Conservation (phyloP, 495 filamentous ascomycete genomes). For the Talaromyces proteolyticus region DNA sequence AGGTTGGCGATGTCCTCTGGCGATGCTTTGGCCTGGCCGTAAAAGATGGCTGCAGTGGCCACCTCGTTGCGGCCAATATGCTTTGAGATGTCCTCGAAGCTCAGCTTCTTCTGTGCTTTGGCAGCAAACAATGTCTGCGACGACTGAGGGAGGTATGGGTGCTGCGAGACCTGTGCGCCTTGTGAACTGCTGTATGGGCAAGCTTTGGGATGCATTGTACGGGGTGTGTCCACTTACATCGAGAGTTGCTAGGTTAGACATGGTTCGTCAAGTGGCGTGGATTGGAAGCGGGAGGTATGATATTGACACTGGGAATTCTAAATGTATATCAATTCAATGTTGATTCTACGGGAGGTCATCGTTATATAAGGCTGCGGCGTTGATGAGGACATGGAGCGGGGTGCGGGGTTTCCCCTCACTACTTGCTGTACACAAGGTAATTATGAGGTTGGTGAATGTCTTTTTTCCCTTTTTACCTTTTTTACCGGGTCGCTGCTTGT, state of each 20-base stretch:
- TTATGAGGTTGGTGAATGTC: not conserved
- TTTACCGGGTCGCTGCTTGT: too few relatives aligned
- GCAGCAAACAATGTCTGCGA: slow-evolving; percentile 75
- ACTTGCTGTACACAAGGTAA: not conserved
- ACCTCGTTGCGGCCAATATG: slow-evolving; percentile 83
- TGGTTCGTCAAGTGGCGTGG: too few relatives aligned
- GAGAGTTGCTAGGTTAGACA: slow-evolving; percentile 15
- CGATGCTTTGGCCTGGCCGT: slow-evolving; percentile 81
- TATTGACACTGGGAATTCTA: not conserved
- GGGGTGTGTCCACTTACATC: slow-evolving; percentile 11
- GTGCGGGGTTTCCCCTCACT: not conserved
- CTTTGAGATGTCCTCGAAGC: slow-evolving; percentile 75
- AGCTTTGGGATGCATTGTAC: not conserved
- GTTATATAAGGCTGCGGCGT: not conserved
- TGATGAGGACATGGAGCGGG: not conserved
- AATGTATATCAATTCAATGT: not conserved
- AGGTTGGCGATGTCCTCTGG: slow-evolving; percentile 73
- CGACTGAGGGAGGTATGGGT: slow-evolving; percentile 57
- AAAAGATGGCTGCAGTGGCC: slow-evolving; percentile 87
- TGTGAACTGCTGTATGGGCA: not conserved
- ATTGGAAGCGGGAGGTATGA: too few relatives aligned
- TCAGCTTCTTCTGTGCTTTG: slow-evolving; percentile 68
- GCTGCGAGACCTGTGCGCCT: slow-evolving; percentile 26
- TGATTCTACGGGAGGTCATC: not conserved
- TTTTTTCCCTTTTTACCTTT: too few relatives aligned